Conservation (phyloP, 2,329 filamentous ascomycete genomes). For the Ophiostoma triangulosporum region DNA sequence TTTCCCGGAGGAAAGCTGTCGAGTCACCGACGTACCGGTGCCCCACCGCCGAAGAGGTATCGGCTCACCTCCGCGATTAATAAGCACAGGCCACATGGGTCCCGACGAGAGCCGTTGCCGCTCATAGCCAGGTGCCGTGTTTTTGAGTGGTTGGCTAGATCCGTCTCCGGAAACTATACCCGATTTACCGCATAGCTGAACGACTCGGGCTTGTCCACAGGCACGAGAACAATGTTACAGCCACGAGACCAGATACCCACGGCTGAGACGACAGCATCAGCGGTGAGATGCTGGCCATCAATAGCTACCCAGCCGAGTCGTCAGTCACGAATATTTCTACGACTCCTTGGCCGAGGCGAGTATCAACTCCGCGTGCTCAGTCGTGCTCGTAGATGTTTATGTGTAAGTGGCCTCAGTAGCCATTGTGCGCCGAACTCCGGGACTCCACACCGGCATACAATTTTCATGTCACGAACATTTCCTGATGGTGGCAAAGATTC, state of each 20-base stretch:
- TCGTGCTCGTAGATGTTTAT: constrained; percentile 38
- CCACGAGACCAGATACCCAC: constrained; percentile 27
- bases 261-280: neutral
- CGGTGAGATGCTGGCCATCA: neutral
- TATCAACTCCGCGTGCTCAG: constrained; percentile 32
- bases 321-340: constrained; percentile 34
- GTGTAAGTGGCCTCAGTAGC: constrained; percentile 40
- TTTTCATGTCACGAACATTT: neutral
- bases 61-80: too few relatives aligned
- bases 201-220: constrained; percentile 27
- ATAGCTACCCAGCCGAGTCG: neutral
- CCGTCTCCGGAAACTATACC: neutral
- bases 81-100: too few relatives aligned
- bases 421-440: constrained; percentile 35
- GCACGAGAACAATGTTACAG: constrained; percentile 31
- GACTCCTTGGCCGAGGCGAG: constrained; percentile 31
- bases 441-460: constrained; percentile 12
- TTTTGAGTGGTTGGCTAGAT: neutral
- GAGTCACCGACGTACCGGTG: too few relatives aligned
- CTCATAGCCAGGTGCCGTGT: neutral
- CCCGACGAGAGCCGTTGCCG: too few relatives aligned
- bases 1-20: too few relatives aligned
- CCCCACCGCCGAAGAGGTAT: too few relatives aligned
- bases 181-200: constrained; percentile 33
- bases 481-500: neutral